phyloP scores from a whole-genome alignment of 2,329 filamentous ascomycete genomes.

The Alternaria alternata region DNA sequence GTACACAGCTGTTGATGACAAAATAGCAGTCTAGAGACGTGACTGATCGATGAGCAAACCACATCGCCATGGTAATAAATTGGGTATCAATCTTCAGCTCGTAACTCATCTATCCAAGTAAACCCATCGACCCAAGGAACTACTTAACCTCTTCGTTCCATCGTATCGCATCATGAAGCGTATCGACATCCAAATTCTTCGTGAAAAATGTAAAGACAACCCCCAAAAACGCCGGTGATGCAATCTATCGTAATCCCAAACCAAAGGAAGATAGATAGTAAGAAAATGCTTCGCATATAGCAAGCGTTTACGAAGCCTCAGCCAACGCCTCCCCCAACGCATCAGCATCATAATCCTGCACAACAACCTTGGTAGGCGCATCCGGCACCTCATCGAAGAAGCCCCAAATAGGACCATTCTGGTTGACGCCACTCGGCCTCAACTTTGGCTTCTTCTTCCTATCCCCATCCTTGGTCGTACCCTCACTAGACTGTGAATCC shows the following conservation, averaged over 20 bases:
- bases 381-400: conserved; percentile 48
- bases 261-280: conserved; percentile 1
- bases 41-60: neutral
- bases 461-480: conserved; percentile 16
- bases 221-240: neutral
- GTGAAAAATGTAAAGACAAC: too few relatives aligned
- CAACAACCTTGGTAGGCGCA: conserved; percentile 45
- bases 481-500: conserved; percentile 19
- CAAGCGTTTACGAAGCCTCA: neutral
- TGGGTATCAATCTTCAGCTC: conserved; percentile 4
- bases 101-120: neutral
- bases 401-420: conserved; percentile 50
- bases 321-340: conserved; percentile 49
- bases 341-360: conserved; percentile 49
- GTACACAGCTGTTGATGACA: neutral
- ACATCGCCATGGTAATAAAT: neutral
- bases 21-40: too few relatives aligned
- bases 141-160: too few relatives aligned
- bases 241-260: neutral
- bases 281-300: neutral
- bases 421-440: conserved; percentile 49
- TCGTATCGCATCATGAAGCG: too few relatives aligned
- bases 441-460: conserved; percentile 32
- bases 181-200: too few relatives aligned
- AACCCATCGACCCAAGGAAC: too few relatives aligned